Evolutionary conservation across 495 filamentous ascomycete genomes (phyloP), one percentile per base, ranked within the genome.

Genomic region (Neurospora intermedia): DNA sequence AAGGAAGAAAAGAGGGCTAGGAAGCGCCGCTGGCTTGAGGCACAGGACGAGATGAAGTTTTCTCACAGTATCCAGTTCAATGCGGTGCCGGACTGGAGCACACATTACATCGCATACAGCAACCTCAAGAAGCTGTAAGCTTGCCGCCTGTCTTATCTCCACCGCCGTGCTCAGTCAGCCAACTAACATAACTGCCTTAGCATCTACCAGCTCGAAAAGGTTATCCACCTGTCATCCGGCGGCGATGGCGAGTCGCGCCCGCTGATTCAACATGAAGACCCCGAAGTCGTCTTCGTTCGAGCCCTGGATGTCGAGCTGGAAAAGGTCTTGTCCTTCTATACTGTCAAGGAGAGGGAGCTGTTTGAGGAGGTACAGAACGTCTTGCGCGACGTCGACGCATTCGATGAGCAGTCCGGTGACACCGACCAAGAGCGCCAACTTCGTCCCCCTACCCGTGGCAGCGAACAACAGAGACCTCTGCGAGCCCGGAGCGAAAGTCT

Each of bases 51-150:
- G 75, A 99, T 99, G 96, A 98, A 98, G 89, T 99, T 99, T 87
- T 98, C 96, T 69, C 96, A 98, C 80, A 98, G 96, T 83, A 90
- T 99, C 76, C 96, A 99, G 84, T 99, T 99, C 84, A 99, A 99
- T 83, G 94, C 96, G 72, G 96, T 99, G 72, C 96, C 96, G 27
- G 96, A 99, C 80, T 99, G 96, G 96, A 98, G 94, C 84, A 92
- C 90, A 74, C 89, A 97, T 82, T 99, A 99, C 81, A 96, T 99
- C 77, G 91, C 94, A 71, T 99, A 99, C 82, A 97, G 93, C 81
- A 98, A 97, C 78, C 88, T 98, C 75, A 99, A 99, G 88, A 99
- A 99, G 86, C 85, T 97, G 94, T 97, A 83, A 79, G 94, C 42
- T 66, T 16, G 11, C 18, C 48, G 66, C 35, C 41, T 54, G 3